These are phyloP conservation scores for Candida arabinofermentans DNA, from an alignment of 805 yeast species.

Conservation along the genomic window DNA sequence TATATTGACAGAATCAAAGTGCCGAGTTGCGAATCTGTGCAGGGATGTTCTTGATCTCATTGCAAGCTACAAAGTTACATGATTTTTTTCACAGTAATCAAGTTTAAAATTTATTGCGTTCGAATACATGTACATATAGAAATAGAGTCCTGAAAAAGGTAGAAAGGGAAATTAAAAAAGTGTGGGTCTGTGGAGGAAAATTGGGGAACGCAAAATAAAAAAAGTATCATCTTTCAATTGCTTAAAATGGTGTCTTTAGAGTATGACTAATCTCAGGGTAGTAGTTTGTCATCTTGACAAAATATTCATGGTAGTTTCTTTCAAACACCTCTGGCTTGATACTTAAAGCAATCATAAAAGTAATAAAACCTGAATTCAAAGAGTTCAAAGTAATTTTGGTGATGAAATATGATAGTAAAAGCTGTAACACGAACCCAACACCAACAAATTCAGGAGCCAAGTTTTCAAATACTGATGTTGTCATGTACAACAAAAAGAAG, in stretches of 20 bases:
- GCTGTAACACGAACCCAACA: slow-evolving; percentile 29
- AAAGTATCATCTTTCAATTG: slow-evolving; percentile 1
- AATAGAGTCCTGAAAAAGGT: too few relatives aligned
- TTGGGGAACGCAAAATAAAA: background rate
- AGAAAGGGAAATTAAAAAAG: background rate
- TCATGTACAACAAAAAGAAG: slow-evolving; percentile 11
- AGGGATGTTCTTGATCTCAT: too few relatives aligned
- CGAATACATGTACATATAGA: too few relatives aligned
- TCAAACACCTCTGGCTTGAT: slow-evolving; percentile 82
- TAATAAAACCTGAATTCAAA: slow-evolving; percentile 75
- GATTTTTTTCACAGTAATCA: too few relatives aligned
- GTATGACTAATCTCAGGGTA: slow-evolving; percentile 31
- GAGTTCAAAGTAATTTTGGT: slow-evolving; percentile 69
- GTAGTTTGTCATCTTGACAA: slow-evolving; percentile 26
- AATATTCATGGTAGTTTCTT: slow-evolving; percentile 58
- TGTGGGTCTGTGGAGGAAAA: too few relatives aligned
- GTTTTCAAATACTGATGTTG: slow-evolving; percentile 11
- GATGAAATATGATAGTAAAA: slow-evolving; percentile 72
- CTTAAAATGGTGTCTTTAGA: slow-evolving; percentile 27
- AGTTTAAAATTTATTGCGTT: too few relatives aligned
- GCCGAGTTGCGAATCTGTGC: too few relatives aligned
- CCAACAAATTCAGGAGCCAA: slow-evolving; percentile 26
- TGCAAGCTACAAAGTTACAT: too few relatives aligned
- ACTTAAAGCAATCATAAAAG: slow-evolving; percentile 80
- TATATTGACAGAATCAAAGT: too few relatives aligned